Conservation (phyloP, 2,329 filamentous ascomycete genomes). For the Fusarium circinatum region DNA sequence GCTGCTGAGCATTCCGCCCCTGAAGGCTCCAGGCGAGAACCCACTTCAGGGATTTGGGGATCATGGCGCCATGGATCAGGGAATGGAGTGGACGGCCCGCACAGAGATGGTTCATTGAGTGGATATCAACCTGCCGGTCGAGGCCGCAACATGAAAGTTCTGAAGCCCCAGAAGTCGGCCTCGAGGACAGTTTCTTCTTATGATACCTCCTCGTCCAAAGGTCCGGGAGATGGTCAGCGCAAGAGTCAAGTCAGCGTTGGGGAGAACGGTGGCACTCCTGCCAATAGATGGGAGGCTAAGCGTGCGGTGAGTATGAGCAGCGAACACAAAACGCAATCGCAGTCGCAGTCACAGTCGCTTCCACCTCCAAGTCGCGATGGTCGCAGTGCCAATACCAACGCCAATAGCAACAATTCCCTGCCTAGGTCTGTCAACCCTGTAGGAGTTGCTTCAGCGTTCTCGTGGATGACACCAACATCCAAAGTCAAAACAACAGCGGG, state of each 20-base stretch:
- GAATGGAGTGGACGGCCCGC: conserved; percentile 62
- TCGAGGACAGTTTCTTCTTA: conserved; percentile 65
- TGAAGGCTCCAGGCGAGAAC: conserved; percentile 55
- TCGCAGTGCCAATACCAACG: conserved; percentile 52
- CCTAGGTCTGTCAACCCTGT: conserved; percentile 80
- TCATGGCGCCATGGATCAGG: conserved; percentile 73
- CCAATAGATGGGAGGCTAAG: conserved; percentile 65
- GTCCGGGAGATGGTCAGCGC: conserved; percentile 61
- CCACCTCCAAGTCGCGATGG: conserved; percentile 49
- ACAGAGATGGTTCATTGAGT: conserved; percentile 65
- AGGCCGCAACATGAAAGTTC: conserved; percentile 84
- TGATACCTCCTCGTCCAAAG: conserved; percentile 60
- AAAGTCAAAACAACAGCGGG: conserved; percentile 51
- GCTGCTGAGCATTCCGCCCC: conserved; percentile 35
- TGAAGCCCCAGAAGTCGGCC: conserved; percentile 78
- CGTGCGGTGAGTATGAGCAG: conserved; percentile 58
- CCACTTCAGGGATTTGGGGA: conserved; percentile 71
- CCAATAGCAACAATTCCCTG: conserved; percentile 52
- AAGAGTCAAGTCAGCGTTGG: conserved; percentile 60
- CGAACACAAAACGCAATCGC: conserved; percentile 47
- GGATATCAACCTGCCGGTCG: conserved; percentile 77
- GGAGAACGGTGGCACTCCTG: conserved; percentile 41
- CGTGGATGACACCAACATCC: conserved; percentile 78
- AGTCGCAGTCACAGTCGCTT: conserved; percentile 36
- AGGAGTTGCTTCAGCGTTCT: conserved; percentile 92